Evolutionary conservation across 2,329 filamentous ascomycete species (phyloP).

Genomic region (Calycina herbarum): DNA sequence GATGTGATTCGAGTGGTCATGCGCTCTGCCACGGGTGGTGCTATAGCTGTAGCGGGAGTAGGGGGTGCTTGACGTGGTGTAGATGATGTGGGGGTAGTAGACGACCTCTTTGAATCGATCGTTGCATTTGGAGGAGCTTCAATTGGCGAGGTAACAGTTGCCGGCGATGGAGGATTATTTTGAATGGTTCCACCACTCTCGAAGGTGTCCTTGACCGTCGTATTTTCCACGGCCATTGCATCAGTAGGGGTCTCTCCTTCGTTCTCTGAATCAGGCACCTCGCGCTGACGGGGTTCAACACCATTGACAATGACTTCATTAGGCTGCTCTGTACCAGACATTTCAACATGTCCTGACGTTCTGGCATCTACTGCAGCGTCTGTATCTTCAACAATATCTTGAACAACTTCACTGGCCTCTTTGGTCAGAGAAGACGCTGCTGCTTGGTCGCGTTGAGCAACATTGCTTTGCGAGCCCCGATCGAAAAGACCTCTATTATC

Average conservation of each 20-base stretch:
- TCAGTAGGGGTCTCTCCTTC: slow-evolving; percentile 29
- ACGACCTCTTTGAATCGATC: slow-evolving; percentile 20
- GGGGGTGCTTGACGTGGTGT: slow-evolving; percentile 32
- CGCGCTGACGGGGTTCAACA: slow-evolving; percentile 18
- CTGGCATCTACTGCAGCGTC: slow-evolving; percentile 30
- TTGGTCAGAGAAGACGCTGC: slow-evolving; percentile 21
- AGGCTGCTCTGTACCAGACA: slow-evolving; percentile 20
- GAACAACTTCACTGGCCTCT: slow-evolving; percentile 27
- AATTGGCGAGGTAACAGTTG: slow-evolving; percentile 13
- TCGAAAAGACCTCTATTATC: not conserved
- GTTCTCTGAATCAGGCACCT: slow-evolving; percentile 34
- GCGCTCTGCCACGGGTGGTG: slow-evolving; percentile 46
- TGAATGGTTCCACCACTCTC: slow-evolving; percentile 25
- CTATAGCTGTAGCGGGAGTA: slow-evolving; percentile 32
- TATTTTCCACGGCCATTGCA: slow-evolving; percentile 33
- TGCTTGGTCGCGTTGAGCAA: not conserved
- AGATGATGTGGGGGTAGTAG: slow-evolving; percentile 22
- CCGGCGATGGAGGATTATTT: slow-evolving; percentile 6
- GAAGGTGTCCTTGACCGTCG: slow-evolving; percentile 33
- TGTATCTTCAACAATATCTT: slow-evolving; percentile 33
- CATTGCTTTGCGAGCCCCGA: not conserved
- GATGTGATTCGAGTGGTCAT: slow-evolving; percentile 71
- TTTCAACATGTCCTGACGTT: slow-evolving; percentile 24
- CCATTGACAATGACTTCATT: slow-evolving; percentile 13
- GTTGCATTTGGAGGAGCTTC: slow-evolving; percentile 15